Conservation (phyloP, 225 moss, liverwort and hornwort species). For the Pseudisothecium myosuroides region DNA sequence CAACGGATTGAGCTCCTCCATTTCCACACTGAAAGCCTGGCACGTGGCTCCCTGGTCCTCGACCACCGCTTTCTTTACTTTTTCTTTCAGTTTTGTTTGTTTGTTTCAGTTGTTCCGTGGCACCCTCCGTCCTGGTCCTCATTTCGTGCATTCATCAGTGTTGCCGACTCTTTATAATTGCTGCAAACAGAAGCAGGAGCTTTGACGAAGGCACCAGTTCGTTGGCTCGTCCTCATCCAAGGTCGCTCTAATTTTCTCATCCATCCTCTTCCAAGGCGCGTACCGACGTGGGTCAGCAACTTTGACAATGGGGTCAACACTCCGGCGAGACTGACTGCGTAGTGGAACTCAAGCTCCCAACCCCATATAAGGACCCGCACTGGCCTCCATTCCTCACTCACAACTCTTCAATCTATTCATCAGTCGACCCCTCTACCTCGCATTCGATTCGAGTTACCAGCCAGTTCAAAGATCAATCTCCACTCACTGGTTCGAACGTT, state of each 20-base stretch:
- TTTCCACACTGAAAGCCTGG: neutral
- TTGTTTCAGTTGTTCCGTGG: neutral
- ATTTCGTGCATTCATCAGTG: neutral
- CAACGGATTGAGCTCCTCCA: neutral
- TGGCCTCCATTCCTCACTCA: neutral
- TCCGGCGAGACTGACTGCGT: neutral
- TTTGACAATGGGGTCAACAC: neutral
- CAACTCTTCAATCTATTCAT: neutral
- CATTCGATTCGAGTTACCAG: no score
- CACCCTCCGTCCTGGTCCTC: neutral
- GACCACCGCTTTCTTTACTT: neutral
- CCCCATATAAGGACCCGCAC: neutral
- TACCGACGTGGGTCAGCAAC: neutral
- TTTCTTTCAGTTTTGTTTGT: no score
- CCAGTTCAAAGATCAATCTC: neutral
- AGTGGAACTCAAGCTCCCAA: neutral
- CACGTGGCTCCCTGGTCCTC: neutral
- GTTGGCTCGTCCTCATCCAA: neutral
- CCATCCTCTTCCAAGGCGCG: neutral
- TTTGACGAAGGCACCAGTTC: neutral
- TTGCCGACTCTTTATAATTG: neutral
- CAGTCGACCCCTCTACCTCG: neutral
- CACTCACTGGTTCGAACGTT: neutral
- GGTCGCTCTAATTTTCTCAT: neutral
- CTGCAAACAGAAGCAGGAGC: neutral